A percentile compares a stretch with the other conserved stretches of the same genome.
These are phyloP conservation scores for Deuterostichococcus epilithicus DNA, from an alignment of 139 green algal genomes.

Conservation along the genomic window DNA sequence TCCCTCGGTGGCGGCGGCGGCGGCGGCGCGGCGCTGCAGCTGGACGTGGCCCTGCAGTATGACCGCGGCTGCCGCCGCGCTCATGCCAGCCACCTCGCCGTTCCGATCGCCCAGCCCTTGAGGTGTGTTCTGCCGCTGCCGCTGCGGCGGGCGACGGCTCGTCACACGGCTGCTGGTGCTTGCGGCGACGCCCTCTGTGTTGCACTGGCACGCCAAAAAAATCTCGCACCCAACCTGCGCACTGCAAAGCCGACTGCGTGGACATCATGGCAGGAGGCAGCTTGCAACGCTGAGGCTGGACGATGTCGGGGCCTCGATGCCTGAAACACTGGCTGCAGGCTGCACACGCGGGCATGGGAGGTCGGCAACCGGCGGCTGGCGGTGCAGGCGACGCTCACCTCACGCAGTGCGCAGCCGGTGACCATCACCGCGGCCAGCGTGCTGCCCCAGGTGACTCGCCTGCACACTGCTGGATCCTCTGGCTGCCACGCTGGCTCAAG, in stretches of 20 bases:
- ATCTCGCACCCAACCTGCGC: too few relatives aligned
- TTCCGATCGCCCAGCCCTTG: conserved; percentile 31
- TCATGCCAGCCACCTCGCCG: conserved; percentile 22
- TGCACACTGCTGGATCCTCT: background rate
- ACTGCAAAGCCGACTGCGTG: too few relatives aligned
- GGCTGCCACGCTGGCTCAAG: too few relatives aligned
- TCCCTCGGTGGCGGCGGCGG: too few relatives aligned
- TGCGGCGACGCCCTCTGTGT: too few relatives aligned
- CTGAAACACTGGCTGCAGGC: too few relatives aligned
- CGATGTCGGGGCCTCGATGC: too few relatives aligned
- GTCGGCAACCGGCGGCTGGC: conserved; percentile 15
- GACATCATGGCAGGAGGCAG: too few relatives aligned
- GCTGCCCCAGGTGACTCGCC: background rate
- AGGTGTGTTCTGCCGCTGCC: conserved; percentile 5
- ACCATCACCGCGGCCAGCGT: background rate
- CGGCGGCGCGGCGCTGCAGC: conserved; percentile 14
- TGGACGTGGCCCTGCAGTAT: conserved; percentile 40
- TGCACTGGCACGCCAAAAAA: too few relatives aligned
- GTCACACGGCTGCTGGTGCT: too few relatives aligned
- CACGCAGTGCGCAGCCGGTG: conserved; percentile 17
- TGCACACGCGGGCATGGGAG: conserved; percentile 13
- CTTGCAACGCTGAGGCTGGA: too few relatives aligned
- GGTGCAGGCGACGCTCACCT: conserved; percentile 26
- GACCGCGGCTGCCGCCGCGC: conserved; percentile 31
- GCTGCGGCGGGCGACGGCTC: too few relatives aligned